These are phyloP conservation scores for Panus rudis DNA, from an alignment of 768 basidiomycete genomes.

Conservation along the genomic window DNA sequence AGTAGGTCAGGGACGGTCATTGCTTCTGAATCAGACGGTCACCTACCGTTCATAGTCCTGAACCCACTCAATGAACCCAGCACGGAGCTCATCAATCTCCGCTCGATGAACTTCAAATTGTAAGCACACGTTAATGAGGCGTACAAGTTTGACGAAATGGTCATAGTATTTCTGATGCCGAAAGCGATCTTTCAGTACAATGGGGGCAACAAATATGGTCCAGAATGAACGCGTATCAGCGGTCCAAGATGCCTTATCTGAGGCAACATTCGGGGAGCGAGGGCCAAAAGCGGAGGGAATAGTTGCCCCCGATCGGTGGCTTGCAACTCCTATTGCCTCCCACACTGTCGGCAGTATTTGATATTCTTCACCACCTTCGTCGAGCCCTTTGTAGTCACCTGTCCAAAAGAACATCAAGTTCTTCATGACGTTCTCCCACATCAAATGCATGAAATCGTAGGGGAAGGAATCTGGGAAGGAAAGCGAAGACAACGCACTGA, in stretches of 20 bases:
- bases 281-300: conserved; percentile 34
- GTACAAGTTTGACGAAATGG: conserved; percentile 35
- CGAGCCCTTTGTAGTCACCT: conserved; percentile 34
- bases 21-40: not conserved
- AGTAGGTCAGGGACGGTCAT: too few relatives aligned
- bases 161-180: conserved; percentile 27
- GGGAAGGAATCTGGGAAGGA: conserved; percentile 35
- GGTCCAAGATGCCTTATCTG: conserved; percentile 20
- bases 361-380: conserved; percentile 25
- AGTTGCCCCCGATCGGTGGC: conserved; percentile 22
- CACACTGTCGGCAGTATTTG: too few relatives aligned
- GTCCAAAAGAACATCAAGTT: conserved; percentile 37
- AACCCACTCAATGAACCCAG: conserved; percentile 32
- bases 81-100: conserved; percentile 21
- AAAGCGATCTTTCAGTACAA: conserved; percentile 30
- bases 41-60: conserved; percentile 31
- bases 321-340: conserved; percentile 33
- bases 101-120: conserved; percentile 25
- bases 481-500: conserved; percentile 25
- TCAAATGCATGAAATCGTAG: conserved; percentile 44
- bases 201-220: conserved; percentile 31
- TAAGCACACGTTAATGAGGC: conserved; percentile 30
- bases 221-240: conserved; percentile 37
- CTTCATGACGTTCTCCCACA: conserved; percentile 36
- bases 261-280: conserved; percentile 27